Conservation (phyloP, 257 asterid species). For the Forsythia suspensa region DNA sequence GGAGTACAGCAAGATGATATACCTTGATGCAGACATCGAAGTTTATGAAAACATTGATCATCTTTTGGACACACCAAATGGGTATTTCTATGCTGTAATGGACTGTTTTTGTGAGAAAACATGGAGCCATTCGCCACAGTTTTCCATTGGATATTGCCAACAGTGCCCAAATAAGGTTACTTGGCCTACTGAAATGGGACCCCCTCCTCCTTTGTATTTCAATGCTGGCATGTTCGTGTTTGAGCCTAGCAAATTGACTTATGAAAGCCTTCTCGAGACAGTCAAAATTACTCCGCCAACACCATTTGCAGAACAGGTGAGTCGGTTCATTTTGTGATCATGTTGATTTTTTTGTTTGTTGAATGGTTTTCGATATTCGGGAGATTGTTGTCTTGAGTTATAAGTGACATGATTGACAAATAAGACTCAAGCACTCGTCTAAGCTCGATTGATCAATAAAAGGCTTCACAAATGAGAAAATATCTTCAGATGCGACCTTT, state of each 20-base stretch:
- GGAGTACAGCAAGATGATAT: slow-evolving; percentile 65
- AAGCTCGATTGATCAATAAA: too few relatives aligned
- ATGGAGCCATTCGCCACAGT: slow-evolving; percentile 56
- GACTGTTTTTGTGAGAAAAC: slow-evolving; percentile 66
- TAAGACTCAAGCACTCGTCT: too few relatives aligned
- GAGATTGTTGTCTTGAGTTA: too few relatives aligned
- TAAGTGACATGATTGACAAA: too few relatives aligned
- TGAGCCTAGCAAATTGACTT: slow-evolving; percentile 50
- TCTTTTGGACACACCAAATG: slow-evolving; percentile 48
- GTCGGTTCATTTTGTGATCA: neutral
- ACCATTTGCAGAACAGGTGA: slow-evolving; percentile 65
- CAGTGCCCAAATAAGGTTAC: slow-evolving; percentile 54
- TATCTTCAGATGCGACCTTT: too few relatives aligned
- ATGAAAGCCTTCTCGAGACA: slow-evolving; percentile 41
- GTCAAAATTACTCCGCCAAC: slow-evolving; percentile 52
- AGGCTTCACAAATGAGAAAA: too few relatives aligned
- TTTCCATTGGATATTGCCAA: slow-evolving; percentile 57
- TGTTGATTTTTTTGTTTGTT: neutral
- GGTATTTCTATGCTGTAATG: slow-evolving; percentile 64
- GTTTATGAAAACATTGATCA: slow-evolving; percentile 59
- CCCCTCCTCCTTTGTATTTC: slow-evolving; percentile 57
- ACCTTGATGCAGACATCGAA: slow-evolving; percentile 64
- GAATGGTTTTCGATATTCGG: neutral
- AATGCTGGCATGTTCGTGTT: slow-evolving; percentile 62
- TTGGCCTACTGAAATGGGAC: slow-evolving; percentile 58